Evolutionary conservation across 163 green algal genomes (phyloP), one percentile per base, ranked within the genome.

Genomic region (Smithsoniella earleae): DNA sequence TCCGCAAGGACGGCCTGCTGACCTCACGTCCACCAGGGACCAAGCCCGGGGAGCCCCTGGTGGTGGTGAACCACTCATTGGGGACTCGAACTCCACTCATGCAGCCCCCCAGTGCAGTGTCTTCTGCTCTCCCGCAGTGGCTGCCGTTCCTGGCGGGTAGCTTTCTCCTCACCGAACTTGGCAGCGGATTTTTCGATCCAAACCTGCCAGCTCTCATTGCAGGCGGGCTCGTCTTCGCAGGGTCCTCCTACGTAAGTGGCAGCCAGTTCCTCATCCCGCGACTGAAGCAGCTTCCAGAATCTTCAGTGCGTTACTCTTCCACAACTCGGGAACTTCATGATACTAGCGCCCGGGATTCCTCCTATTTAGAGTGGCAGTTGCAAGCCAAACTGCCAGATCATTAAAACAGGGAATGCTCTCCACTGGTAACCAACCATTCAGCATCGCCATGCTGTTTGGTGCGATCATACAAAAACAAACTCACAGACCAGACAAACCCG

Each of bases 221-320:
- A 4, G 83, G 49, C 22, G 52, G 65, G 22, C 10, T 76, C 2
- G 74, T 40, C 13, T 31, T 54, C 0, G n/a, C 75, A 1, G 46
- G 64, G 2, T 73, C 72, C 55, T 74, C 80, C 33, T 76, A 77
- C 1, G 62, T 88, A 16, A 73, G 83, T 0, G 77, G 80, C 62
- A 88, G 78, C 66, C 73, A 63, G 3, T 46, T 93, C 46, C 38
- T 95, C 37, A 49, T 95, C 65, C 89, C 89, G 3, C 73, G 73
- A 31, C 82, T 95, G 20, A 91, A 89, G 79, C 83, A 94, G 82
- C 83, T 95, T 66, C 88, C 89, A 2, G 55, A 44, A 31, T 43
- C 30, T 6, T 66, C 55, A 8, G 55, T 66, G 55, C 22, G 49
- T 18, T 54, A 18, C 43, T 54, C n/a, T n/a, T n/a, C n/a, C n/a